Conservation (phyloP, 129 eudicot genomes). For the Glebionis coronaria region DNA sequence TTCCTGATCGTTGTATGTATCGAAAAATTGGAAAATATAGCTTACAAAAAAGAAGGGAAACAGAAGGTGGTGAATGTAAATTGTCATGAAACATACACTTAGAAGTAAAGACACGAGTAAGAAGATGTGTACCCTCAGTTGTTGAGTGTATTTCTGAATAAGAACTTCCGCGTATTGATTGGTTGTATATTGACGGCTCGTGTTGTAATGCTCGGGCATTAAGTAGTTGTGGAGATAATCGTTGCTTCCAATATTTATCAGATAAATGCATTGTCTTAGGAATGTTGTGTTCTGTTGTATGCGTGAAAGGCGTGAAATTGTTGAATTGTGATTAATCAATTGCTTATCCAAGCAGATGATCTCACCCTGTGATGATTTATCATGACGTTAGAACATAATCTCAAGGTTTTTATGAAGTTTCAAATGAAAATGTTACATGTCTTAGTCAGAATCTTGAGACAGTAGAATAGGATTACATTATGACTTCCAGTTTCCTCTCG, state of each 20-base stretch:
- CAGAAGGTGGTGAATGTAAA: neutral
- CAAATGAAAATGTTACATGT: too few species aligned
- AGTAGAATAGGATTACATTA: slow-evolving; percentile 12
- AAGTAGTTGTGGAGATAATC: slow-evolving; percentile 41
- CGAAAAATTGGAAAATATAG: too few species aligned
- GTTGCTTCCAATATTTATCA: slow-evolving; percentile 31
- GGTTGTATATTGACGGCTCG: slow-evolving; percentile 9
- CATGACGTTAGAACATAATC: neutral
- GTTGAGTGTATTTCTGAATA: slow-evolving; percentile 24
- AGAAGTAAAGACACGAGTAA: neutral
- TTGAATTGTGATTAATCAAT: slow-evolving; percentile 17
- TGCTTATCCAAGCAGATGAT: slow-evolving; percentile 24
- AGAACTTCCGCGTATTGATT: slow-evolving; percentile 25
- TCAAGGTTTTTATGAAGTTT: too few species aligned
- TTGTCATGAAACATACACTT: neutral
- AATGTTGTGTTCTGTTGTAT: neutral
- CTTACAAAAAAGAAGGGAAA: too few species aligned
- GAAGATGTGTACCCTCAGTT: slow-evolving; percentile 18
- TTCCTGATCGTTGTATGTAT: too few species aligned
- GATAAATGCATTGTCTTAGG: slow-evolving; percentile 25
- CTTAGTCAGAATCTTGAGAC: too few species aligned
- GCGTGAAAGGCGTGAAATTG: slow-evolving; percentile 5
- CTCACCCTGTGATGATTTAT: slow-evolving; percentile 22
- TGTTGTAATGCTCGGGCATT: slow-evolving; percentile 20
- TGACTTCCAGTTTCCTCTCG: slow-evolving; percentile 29